Evolutionary conservation across 306 rosid genomes (phyloP), one percentile per base, ranked within the genome.

Genomic region (Styphnolobium japonicum): DNA sequence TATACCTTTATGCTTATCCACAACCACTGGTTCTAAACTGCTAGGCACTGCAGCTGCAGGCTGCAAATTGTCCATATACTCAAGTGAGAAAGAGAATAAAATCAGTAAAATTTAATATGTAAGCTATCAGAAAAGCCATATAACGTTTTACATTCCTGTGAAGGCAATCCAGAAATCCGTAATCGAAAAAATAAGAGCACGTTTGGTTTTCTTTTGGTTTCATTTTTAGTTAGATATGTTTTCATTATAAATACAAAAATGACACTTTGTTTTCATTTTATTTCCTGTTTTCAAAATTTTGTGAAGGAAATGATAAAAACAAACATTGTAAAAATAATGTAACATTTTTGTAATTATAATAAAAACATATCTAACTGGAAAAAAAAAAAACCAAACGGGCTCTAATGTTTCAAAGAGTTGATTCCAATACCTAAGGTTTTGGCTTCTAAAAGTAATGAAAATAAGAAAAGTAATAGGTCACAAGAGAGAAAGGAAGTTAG

Each of bases 41-140:
- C 80, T 75, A 78, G 85, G 84, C 55, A 81, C 86, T 11, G 77
- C 88, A 27, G 82, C 33, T 36, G 85, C 84, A 73, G 79, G 36
- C 91, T 88, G 89, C 70, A 80, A 69, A 80, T 65, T 64, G 71
- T 62, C 62, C 62, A 64, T 10, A 73, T 48, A 67, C 46, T 43
- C 46, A 31, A 46, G 85, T 80, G 51, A 85, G 82, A 37, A 39
- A 52, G 40, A 67, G 71, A 78, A 78, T 56, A 78, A 72, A 46
- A 67, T 51, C 56, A n/a, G 25, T 21, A 63, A 67, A 67, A 16
- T 65, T 60, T 42, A 81, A 67, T 53, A 40, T 10, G 31, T 12
- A 67, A 62, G 16, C 42, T 27, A 67, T 75, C 42, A 80, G 73
- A 69, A 75, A 84, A 56, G 39, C 36, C 74, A 76, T 45, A 16